phyloP scores from a whole-genome alignment of 148 eudicot species.

The Silene latifolia region DNA sequence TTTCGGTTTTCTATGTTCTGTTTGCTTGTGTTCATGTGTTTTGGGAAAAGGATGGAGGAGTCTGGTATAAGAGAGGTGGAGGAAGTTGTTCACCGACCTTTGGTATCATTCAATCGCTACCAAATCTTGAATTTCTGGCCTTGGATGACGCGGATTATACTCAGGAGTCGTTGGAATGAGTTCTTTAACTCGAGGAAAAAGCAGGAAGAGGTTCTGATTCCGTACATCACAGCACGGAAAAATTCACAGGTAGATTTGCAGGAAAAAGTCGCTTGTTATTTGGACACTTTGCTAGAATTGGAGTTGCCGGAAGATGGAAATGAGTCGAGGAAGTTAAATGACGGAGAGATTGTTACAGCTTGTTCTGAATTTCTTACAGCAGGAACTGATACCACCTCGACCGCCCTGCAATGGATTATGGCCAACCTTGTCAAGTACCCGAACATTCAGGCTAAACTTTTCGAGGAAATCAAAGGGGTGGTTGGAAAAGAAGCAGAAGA shows the following conservation, averaged over 20 bases:
- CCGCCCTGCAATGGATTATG: constrained; percentile 35
- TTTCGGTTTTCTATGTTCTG: constrained; percentile 62
- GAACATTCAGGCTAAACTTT: constrained; percentile 41
- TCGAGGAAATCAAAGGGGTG: constrained; percentile 30
- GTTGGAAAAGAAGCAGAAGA: too few relatives aligned
- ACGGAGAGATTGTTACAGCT: constrained; percentile 38
- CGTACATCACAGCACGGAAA: constrained; percentile 37
- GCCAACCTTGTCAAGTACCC: constrained; percentile 61
- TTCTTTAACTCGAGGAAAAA: constrained; percentile 5
- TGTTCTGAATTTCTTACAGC: constrained; percentile 55
- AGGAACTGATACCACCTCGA: constrained; percentile 65
- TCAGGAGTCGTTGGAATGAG: constrained; percentile 21
- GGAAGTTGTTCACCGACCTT: background rate
- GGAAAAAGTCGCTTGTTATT: constrained; percentile 32
- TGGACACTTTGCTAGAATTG: constrained; percentile 45
- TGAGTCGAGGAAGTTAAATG: constrained; percentile 34
- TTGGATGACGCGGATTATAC: constrained; percentile 16
- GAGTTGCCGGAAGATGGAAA: constrained; percentile 42
- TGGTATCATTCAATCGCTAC: background rate
- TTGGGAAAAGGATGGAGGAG: constrained; percentile 33
- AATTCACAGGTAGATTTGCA: background rate
- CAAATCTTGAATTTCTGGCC: constrained; percentile 16
- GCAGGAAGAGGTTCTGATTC: constrained; percentile 33
- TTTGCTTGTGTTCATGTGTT: constrained; percentile 64
- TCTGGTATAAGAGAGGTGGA: background rate